Evolutionary conservation across 1,284 basidiomycete genomes (phyloP).

Genomic region (Malassezia brasiliensis): DNA sequence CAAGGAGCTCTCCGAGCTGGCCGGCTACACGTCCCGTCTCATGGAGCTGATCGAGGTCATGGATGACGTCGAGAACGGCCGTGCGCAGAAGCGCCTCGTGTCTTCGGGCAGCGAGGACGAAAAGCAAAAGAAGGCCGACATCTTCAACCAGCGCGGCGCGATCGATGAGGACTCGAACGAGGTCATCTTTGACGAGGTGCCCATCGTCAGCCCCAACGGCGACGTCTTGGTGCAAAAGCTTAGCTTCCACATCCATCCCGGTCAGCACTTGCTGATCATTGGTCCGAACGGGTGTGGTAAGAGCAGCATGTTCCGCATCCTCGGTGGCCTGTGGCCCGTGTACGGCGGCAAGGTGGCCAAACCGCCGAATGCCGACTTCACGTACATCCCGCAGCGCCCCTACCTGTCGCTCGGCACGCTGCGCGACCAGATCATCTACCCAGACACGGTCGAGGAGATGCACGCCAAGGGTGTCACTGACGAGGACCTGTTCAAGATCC

Average conservation of each 20-base stretch:
- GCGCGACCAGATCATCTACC: slow-evolving; percentile 74
- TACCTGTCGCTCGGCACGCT: slow-evolving; percentile 87
- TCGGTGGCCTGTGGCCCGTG: slow-evolving; percentile 93
- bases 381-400: slow-evolving; percentile 89
- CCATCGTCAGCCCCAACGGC: slow-evolving; percentile 91
- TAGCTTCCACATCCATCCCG: slow-evolving; percentile 79
- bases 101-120: slow-evolving; percentile 61
- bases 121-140: slow-evolving; percentile 60
- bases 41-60: slow-evolving; percentile 82
- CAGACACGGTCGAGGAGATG: slow-evolving; percentile 60
- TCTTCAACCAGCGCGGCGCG: slow-evolving; percentile 68
- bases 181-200: slow-evolving; percentile 83
- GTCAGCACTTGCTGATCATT: slow-evolving; percentile 56
- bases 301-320: slow-evolving; percentile 69
- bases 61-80: slow-evolving; percentile 71
- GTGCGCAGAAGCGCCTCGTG: slow-evolving; percentile 78
- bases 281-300: slow-evolving; percentile 61
- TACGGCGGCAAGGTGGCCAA: slow-evolving; percentile 91
- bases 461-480: slow-evolving; percentile 53
- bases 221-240: slow-evolving; percentile 69
- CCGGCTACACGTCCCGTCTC: slow-evolving; percentile 88
- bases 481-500: slow-evolving; percentile 62
- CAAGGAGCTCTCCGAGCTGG: slow-evolving; percentile 81
- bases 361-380: slow-evolving; percentile 77
- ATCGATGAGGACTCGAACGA: slow-evolving; percentile 53